These are phyloP conservation scores for Stipa capillata DNA, from an alignment of 176 grass and related monocot genomes.

Conservation along the genomic window DNA sequence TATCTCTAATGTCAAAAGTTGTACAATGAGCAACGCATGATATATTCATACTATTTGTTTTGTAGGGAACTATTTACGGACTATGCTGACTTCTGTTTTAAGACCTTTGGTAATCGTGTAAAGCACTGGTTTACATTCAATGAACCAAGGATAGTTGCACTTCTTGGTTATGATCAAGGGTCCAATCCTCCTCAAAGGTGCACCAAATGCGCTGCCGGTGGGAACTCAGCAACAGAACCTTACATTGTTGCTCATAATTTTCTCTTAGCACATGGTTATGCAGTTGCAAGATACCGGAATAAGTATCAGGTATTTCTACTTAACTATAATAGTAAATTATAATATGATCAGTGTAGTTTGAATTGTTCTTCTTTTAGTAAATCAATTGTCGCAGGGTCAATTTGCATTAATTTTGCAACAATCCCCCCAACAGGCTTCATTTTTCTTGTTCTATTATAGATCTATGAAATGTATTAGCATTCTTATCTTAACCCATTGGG, in stretches of 20 bases:
- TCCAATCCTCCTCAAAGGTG: constrained; percentile 53
- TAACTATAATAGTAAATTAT: neutral
- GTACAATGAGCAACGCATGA: neutral
- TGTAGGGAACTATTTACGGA: constrained; percentile 50
- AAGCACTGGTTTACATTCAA: constrained; percentile 88
- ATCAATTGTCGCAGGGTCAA: neutral
- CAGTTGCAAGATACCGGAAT: constrained; percentile 51
- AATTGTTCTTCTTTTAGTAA: neutral
- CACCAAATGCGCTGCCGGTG: constrained; percentile 36
- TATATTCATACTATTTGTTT: constrained; percentile 8
- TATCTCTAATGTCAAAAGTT: neutral
- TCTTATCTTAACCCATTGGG: neutral
- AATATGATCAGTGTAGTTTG: neutral
- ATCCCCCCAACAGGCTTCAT: neutral
- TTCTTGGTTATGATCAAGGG: constrained; percentile 43
- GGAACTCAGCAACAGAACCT: constrained; percentile 60
- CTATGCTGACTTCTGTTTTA: constrained; percentile 71
- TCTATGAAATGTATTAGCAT: neutral
- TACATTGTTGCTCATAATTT: constrained; percentile 67
- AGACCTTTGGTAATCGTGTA: constrained; percentile 62
- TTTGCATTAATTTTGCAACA: neutral
- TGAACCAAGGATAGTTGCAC: constrained; percentile 51
- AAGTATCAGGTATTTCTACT: constrained; percentile 68
- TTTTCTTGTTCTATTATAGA: neutral
- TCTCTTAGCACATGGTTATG: constrained; percentile 61